These are phyloP conservation scores for Psilocybe subaeruginosa DNA, from an alignment of 768 basidiomycete species.

Conservation along the genomic window DNA sequence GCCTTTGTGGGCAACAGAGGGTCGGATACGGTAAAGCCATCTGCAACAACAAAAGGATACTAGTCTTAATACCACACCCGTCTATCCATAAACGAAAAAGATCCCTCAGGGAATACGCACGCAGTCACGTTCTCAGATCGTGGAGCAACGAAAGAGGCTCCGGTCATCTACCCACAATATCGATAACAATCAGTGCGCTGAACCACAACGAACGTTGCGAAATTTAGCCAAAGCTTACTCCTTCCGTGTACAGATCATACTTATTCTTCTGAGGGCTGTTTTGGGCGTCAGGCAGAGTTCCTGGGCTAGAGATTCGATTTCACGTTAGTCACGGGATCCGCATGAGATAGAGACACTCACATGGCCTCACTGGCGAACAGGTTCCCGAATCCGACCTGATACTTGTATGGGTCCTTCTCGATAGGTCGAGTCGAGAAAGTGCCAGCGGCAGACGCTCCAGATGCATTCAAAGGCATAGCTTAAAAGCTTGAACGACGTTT, in stretches of 20 bases:
- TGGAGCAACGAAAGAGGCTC: conserved; percentile 62
- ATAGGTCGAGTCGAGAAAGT: conserved; percentile 39
- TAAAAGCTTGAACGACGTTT: not conserved
- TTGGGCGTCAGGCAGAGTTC: conserved; percentile 58
- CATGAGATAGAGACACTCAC: conserved; percentile 33
- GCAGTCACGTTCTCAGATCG: conserved; percentile 53
- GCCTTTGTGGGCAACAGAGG: conserved; percentile 68
- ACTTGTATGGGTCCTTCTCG: conserved; percentile 54
- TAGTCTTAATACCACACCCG: not conserved
- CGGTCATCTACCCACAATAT: conserved; percentile 66
- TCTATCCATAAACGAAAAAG: not conserved
- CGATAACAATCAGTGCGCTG: not conserved
- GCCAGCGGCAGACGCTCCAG: conserved; percentile 42
- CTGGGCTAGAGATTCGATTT: conserved; percentile 40
- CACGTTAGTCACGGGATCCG: not conserved
- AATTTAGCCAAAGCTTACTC: conserved; percentile 35
- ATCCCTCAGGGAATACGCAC: conserved; percentile 32
- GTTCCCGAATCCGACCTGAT: conserved; percentile 64
- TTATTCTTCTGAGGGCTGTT: conserved; percentile 66
- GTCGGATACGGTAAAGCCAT: conserved; percentile 70
- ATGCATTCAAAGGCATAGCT: conserved; percentile 28
- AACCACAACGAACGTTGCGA: not conserved
- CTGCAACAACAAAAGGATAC: conserved; percentile 29
- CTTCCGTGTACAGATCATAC: conserved; percentile 65
- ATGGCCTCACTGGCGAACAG: conserved; percentile 58